These are phyloP conservation scores for Triticum aestivum DNA, from an alignment of 176 grass and related monocot species.

Conservation along the genomic window DNA sequence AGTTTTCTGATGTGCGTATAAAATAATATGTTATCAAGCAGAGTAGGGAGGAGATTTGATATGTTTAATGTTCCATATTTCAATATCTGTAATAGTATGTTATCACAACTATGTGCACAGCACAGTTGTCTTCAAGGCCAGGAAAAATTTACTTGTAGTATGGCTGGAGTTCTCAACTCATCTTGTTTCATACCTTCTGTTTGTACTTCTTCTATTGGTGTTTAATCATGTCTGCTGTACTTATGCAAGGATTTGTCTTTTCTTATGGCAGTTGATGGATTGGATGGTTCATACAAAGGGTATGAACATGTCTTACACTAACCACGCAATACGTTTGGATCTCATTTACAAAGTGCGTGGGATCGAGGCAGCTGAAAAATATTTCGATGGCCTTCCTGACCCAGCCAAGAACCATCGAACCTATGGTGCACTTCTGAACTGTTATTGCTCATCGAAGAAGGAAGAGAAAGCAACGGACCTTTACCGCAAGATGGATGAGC, in stretches of 20 bases:
- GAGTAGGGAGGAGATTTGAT: neutral
- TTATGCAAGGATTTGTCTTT: neutral
- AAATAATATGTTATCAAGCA: constrained; percentile 15
- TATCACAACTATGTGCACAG: neutral
- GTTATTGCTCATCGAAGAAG: constrained; percentile 50
- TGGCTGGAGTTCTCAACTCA: constrained; percentile 9
- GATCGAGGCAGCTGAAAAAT: constrained; percentile 57
- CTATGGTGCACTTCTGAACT: constrained; percentile 61
- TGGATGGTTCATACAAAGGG: constrained; percentile 64
- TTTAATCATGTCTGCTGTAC: constrained; percentile 10
- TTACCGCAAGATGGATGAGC: constrained; percentile 55
- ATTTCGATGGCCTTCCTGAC: constrained; percentile 61
- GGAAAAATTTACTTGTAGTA: neutral
- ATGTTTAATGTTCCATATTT: neutral
- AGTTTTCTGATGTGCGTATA: neutral
- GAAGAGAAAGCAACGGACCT: constrained; percentile 60
- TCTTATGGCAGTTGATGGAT: constrained; percentile 55
- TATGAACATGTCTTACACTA: constrained; percentile 58
- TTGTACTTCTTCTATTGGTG: constrained; percentile 19
- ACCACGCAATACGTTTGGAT: constrained; percentile 68
- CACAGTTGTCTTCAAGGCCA: neutral
- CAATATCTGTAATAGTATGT: constrained; percentile 5
- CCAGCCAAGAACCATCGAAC: constrained; percentile 51
- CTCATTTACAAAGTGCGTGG: constrained; percentile 64
- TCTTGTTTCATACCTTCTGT: constrained; percentile 5